A percentile compares a stretch with the other conserved stretches of the same genome.
phyloP scores from a whole-genome alignment of 2,329 filamentous ascomycete species.

The Torrubiellomyces zombiae region DNA sequence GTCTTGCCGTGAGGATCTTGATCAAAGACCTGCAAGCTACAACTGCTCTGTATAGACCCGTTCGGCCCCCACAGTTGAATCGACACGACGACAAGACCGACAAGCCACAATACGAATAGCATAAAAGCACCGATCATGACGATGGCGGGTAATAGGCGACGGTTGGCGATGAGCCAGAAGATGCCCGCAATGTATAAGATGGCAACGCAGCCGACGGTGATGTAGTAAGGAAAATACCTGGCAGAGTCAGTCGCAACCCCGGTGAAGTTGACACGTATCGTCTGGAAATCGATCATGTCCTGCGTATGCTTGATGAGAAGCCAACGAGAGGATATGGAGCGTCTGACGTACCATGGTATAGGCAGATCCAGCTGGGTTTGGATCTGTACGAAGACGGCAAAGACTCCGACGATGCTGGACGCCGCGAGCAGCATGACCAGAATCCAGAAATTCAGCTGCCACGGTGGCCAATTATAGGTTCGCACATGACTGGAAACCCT shows the following conservation, averaged over 20 bases:
- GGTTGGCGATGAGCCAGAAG: slow-evolving; percentile 44
- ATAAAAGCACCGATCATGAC: slow-evolving; percentile 49
- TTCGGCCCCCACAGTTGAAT: slow-evolving; percentile 47
- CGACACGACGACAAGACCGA: slow-evolving; percentile 43
- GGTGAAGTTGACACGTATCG: no score
- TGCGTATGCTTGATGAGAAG: slow-evolving; percentile 1
- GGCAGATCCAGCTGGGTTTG: slow-evolving; percentile 37
- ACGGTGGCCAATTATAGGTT: slow-evolving; percentile 52
- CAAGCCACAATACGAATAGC: slow-evolving; percentile 51
- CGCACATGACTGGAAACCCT: slow-evolving; percentile 28
- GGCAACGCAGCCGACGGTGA: slow-evolving; percentile 40
- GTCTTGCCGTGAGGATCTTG: slow-evolving; percentile 32
- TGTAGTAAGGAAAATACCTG: slow-evolving; percentile 54
- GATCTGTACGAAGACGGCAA: slow-evolving; percentile 40
- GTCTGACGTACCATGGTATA: slow-evolving; percentile 38
- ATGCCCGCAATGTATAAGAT: slow-evolving; percentile 50
- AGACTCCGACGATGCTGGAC: slow-evolving; percentile 42
- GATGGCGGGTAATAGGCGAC: slow-evolving; percentile 42
- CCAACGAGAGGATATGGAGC: neutral
- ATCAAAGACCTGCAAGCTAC: slow-evolving; percentile 39
- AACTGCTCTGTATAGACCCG: slow-evolving; percentile 42
- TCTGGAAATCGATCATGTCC: no score
- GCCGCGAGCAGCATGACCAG: slow-evolving; percentile 46
- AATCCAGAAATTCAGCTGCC: slow-evolving; percentile 51
- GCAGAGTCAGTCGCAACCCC: neutral